These are phyloP conservation scores for Kwoniella pini DNA, from an alignment of 768 basidiomycete species.

Conservation along the genomic window DNA sequence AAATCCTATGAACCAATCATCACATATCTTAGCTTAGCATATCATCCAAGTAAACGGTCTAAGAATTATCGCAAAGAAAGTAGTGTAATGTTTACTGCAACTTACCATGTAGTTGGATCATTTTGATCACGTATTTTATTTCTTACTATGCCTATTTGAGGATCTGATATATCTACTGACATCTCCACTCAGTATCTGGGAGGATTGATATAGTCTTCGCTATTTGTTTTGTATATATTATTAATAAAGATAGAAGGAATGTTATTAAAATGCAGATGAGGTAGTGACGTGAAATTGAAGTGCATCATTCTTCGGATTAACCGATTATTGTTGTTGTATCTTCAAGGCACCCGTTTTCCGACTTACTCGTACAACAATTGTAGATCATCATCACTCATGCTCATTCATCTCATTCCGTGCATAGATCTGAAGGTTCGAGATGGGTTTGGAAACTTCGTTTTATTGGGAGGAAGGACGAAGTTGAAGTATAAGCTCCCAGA, in stretches of 20 bases:
- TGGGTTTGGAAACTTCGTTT: too few species aligned
- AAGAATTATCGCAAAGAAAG: too few species aligned
- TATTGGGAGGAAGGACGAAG: too few species aligned
- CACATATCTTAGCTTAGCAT: not conserved
- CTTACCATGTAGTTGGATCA: conserved; percentile 35
- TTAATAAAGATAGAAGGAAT: not conserved
- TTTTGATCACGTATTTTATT: conserved; percentile 16
- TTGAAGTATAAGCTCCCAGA: too few species aligned
- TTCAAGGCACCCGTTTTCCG: too few species aligned
- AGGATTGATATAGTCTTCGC: not conserved
- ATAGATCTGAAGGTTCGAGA: too few species aligned
- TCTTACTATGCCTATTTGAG: conserved; percentile 20
- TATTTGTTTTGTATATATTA: not conserved
- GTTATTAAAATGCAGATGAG: not conserved
- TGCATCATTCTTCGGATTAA: too few species aligned
- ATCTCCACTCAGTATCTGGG: conserved; percentile 13
- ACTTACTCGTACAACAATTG: too few species aligned
- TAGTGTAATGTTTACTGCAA: not conserved
- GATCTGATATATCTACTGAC: conserved; percentile 40
- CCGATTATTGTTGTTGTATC: too few species aligned
- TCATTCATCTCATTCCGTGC: too few species aligned
- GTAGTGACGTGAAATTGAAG: conserved; percentile 6
- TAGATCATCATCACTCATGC: too few species aligned
- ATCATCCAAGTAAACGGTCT: too few species aligned
- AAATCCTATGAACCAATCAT: conserved; percentile 21